phyloP scores from a whole-genome alignment of 495 filamentous ascomycete genomes.

The Talaromyces stipitatus region DNA sequence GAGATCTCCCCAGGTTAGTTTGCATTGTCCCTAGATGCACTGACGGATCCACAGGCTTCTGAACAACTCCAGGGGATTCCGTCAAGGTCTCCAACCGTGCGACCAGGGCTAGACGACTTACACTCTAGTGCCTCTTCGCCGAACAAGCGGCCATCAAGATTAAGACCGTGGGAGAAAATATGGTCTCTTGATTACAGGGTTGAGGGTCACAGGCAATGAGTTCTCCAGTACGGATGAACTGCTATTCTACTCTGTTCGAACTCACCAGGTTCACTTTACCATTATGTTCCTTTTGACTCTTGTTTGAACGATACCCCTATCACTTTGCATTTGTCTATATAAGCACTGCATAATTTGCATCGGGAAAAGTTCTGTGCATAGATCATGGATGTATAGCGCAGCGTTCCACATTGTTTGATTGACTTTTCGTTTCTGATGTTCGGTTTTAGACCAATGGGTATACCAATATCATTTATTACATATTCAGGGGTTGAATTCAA shows the following conservation, averaged over 20 bases:
- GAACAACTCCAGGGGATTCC: slow-evolving; percentile 6
- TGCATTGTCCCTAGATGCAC: slow-evolving; percentile 9
- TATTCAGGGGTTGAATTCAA: not conserved
- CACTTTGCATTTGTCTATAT: slow-evolving; percentile 8
- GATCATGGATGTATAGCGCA: not conserved
- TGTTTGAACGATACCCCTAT: slow-evolving; percentile 7
- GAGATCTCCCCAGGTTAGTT: slow-evolving; percentile 1
- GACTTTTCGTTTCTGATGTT: not conserved
- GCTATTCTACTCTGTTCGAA: too few relatives aligned
- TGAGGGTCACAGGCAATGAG: slow-evolving; percentile 19
- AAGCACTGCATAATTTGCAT: not conserved
- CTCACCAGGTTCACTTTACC: not conserved
- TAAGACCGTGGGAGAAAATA: slow-evolving; percentile 45
- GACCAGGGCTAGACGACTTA: slow-evolving; percentile 6
- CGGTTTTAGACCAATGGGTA: not conserved
- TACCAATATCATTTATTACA: not conserved
- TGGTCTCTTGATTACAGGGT: slow-evolving; percentile 44
- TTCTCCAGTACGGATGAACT: too few relatives aligned
- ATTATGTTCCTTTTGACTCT: not conserved
- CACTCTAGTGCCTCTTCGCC: slow-evolving; percentile 11
- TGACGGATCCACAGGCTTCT: slow-evolving; percentile 10
- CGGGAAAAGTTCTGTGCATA: not conserved
- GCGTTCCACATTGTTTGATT: not conserved
- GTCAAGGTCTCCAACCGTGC: slow-evolving; percentile 16
- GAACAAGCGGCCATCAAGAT: slow-evolving; percentile 16